Evolutionary conservation across 2,329 filamentous ascomycete genomes (phyloP).

Genomic region (Colletotrichum eleusines): DNA sequence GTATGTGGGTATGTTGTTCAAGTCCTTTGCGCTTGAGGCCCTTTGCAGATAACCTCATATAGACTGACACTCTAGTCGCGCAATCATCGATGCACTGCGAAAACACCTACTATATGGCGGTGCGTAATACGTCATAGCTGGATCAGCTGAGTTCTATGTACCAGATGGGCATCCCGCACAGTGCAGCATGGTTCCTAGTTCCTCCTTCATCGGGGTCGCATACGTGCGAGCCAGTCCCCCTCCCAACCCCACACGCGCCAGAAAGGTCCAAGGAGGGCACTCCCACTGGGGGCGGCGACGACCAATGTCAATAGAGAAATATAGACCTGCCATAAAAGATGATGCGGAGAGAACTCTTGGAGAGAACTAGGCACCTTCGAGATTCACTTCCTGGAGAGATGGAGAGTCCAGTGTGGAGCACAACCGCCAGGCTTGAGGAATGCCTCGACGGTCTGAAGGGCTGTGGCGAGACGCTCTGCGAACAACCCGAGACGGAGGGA

Average conservation of each 20-base stretch:
- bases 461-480: too few species aligned
- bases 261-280: too few species aligned
- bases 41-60: too few species aligned
- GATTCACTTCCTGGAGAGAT: background rate
- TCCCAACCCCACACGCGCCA: too few species aligned
- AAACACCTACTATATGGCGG: background rate
- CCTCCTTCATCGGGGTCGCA: background rate
- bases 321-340: too few species aligned
- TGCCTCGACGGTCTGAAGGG: background rate
- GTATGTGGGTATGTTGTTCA: too few species aligned
- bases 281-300: too few species aligned
- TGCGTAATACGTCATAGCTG: background rate
- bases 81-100: background rate
- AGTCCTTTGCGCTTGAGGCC: too few species aligned
- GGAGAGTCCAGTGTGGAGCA: background rate
- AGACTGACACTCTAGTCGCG: too few species aligned
- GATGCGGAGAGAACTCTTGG: too few species aligned
- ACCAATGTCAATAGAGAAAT: too few species aligned
- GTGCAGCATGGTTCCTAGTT: background rate
- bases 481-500: too few species aligned
- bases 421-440: background rate
- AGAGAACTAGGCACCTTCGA: background rate
- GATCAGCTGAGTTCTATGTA: background rate
- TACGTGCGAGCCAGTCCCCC: background rate
- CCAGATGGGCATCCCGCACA: background rate